A percentile compares a stretch with the other conserved stretches of the same genome.
These are phyloP conservation scores for Aspergillus diversus DNA, from an alignment of 495 filamentous ascomycete species.

Conservation along the genomic window DNA sequence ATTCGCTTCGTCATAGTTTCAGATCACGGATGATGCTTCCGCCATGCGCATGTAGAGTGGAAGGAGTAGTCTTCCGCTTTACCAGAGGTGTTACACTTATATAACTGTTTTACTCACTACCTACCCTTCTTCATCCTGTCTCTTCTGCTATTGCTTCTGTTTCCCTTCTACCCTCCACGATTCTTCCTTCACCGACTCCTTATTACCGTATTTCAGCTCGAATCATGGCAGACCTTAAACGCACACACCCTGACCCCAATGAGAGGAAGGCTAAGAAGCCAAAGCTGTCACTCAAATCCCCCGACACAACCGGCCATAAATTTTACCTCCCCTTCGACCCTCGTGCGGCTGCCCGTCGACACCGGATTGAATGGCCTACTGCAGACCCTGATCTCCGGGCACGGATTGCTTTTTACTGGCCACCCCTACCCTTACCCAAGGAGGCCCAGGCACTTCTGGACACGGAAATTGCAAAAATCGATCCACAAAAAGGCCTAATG, in stretches of 20 bases:
- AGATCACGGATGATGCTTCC: not conserved
- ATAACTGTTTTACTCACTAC: too few relatives aligned
- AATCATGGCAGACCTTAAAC: not conserved
- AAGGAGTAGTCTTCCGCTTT: not conserved
- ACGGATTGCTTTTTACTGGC: slow-evolving; percentile 2
- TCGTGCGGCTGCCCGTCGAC: slow-evolving; percentile 1
- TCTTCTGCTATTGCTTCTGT: not conserved
- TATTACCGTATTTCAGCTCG: not conserved
- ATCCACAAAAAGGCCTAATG: too few relatives aligned
- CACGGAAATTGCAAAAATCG: not conserved
- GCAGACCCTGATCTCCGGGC: not conserved
- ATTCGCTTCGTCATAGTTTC: not conserved
- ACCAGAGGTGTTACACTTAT: too few relatives aligned
- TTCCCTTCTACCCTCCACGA: not conserved
- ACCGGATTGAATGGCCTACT: not conserved
- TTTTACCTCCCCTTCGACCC: not conserved
- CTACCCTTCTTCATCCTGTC: not conserved
- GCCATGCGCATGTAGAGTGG: not conserved
- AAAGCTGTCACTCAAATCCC: not conserved
- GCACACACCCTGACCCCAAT: not conserved
- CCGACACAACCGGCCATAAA: not conserved
- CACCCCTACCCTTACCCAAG: not conserved
- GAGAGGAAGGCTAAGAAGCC: not conserved
- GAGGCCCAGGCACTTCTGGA: not conserved
- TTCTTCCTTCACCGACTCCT: not conserved